Percentiles rank a stretch among this genome's conserved stretches.
phyloP scores from a whole-genome alignment of 192 early-diverging fungal species.

The Rhizophagus prolifer region DNA sequence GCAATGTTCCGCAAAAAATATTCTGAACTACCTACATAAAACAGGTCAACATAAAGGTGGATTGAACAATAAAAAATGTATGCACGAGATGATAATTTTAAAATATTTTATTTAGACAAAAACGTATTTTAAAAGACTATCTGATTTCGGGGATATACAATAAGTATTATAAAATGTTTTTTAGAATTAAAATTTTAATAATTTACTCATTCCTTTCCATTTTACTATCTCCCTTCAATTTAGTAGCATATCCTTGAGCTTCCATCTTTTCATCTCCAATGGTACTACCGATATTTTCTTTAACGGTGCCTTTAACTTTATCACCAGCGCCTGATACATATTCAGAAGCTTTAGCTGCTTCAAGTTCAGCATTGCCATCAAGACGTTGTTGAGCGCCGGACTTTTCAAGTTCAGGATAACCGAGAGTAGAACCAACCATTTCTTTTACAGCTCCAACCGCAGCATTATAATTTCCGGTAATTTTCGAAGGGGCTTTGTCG shows the following conservation, averaged over 20 bases:
- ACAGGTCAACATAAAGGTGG: too few relatives aligned
- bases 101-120: too few relatives aligned
- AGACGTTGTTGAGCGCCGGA: slow-evolving; percentile 5
- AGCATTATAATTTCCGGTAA: slow-evolving; percentile 13
- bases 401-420: neutral
- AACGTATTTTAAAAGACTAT: too few relatives aligned
- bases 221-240: neutral
- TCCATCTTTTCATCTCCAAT: neutral
- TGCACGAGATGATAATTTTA: too few relatives aligned
- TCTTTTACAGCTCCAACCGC: slow-evolving; percentile 24
- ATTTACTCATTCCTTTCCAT: neutral
- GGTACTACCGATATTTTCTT: neutral
- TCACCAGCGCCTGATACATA: neutral
- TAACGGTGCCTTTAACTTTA: neutral
- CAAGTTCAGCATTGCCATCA: slow-evolving; percentile 25
- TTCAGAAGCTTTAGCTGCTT: slow-evolving; percentile 6
- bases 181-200: too few relatives aligned
- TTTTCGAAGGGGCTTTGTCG: neutral
- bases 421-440: slow-evolving; percentile 19
- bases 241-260: neutral
- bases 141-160: too few relatives aligned
- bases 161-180: too few relatives aligned
- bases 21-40: too few relatives aligned
- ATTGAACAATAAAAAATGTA: too few relatives aligned
- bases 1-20: too few relatives aligned